These are phyloP conservation scores for Pythium dissimile DNA, from an alignment of 352 stramenopile genomes.

Conservation along the genomic window DNA sequence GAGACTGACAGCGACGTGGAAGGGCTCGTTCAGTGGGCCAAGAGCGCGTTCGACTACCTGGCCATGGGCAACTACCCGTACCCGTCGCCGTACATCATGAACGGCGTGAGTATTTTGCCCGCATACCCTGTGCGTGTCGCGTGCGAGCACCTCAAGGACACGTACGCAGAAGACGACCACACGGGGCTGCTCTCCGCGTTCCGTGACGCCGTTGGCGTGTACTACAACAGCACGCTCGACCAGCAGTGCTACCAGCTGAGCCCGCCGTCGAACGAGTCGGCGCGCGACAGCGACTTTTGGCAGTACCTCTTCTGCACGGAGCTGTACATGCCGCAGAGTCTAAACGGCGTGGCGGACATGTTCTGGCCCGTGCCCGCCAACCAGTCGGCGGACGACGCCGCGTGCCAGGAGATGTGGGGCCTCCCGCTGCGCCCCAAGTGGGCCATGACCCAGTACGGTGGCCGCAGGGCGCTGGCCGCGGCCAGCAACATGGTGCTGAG, in stretches of 20 bases:
- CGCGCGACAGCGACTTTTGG: slow-evolving; percentile 59
- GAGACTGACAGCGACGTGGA: slow-evolving; percentile 42
- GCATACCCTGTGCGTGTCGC: slow-evolving; percentile 88
- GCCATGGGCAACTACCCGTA: slow-evolving; percentile 97
- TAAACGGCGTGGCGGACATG: slow-evolving; percentile 80
- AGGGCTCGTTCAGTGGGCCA: slow-evolving; percentile 57
- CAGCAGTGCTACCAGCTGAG: slow-evolving; percentile 50
- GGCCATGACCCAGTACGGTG: slow-evolving; percentile 70
- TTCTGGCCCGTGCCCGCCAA: slow-evolving; percentile 81
- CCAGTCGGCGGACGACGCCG: slow-evolving; percentile 48
- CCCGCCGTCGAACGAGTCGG: slow-evolving; percentile 51
- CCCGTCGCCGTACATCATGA: slow-evolving; percentile 93
- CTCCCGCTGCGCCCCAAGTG: slow-evolving; percentile 60
- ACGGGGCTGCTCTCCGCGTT: slow-evolving; percentile 49
- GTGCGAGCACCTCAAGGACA: slow-evolving; percentile 60
- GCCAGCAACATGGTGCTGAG: slow-evolving; percentile 94
- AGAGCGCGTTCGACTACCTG: slow-evolving; percentile 89
- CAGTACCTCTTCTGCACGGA: slow-evolving; percentile 78
- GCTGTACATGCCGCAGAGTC: slow-evolving; percentile 63
- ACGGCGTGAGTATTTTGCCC: slow-evolving; percentile 79
- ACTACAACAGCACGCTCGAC: slow-evolving; percentile 71
- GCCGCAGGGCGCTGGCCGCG: slow-evolving; percentile 50
- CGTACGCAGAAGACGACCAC: slow-evolving; percentile 34
- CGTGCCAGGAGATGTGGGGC: slow-evolving; percentile 64
- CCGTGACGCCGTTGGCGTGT: slow-evolving; percentile 56